Conservation (phyloP, 73 alveolate genomes). For the Tetrahymena thermophila region DNA sequence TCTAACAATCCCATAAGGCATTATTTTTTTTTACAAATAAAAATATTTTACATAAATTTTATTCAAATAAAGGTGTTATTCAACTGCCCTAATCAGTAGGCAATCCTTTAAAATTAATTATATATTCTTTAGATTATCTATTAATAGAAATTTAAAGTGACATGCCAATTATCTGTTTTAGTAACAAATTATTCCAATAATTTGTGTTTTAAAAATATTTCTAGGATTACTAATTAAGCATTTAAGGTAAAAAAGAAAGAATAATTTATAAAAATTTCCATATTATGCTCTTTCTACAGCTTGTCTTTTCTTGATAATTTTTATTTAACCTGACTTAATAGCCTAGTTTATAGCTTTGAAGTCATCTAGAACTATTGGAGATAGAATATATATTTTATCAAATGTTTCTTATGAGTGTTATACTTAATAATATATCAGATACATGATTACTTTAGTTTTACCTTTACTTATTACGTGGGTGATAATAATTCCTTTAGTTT, state of each 20-base stretch:
- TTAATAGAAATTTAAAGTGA: background rate
- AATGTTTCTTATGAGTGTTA: slow-evolving; percentile 11
- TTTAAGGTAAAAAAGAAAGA: background rate
- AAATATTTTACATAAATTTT: background rate
- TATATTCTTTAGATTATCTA: background rate
- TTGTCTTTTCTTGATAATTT: background rate
- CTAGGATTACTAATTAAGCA: background rate
- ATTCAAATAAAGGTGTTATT: background rate
- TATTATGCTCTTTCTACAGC: background rate
- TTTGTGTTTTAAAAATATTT: background rate
- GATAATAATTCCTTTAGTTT: background rate
- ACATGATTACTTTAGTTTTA: background rate
- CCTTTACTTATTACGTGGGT: slow-evolving; percentile 20
- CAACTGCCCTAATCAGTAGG: slow-evolving; percentile 1
- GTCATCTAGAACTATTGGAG: slow-evolving; percentile 14
- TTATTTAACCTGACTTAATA: background rate
- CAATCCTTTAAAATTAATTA: background rate
- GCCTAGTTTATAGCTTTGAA: background rate
- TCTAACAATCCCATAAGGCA: background rate
- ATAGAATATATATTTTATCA: background rate
- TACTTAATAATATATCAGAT: background rate
- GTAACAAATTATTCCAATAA: background rate
- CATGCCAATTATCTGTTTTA: background rate
- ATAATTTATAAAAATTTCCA: background rate
- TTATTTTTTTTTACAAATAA: background rate